These are phyloP conservation scores for Amylostereum areolatum DNA, from an alignment of 1,284 basidiomycete genomes.

Conservation along the genomic window DNA sequence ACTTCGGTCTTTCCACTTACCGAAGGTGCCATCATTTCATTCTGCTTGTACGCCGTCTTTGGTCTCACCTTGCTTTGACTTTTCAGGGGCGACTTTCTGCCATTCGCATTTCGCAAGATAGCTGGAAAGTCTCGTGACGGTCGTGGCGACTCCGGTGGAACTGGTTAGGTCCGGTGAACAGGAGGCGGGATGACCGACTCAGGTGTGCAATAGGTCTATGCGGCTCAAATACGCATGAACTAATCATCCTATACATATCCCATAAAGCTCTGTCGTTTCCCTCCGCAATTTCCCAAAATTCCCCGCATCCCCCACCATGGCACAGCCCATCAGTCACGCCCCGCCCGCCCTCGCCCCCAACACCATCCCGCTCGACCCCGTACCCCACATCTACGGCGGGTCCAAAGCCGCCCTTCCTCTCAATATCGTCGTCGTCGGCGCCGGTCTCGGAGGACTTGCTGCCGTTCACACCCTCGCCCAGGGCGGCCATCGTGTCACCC, in stretches of 20 bases:
- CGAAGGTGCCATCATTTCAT: no score
- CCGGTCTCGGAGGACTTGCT: conserved; percentile 42
- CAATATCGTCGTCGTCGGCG: conserved; percentile 40
- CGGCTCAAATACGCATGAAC: background rate
- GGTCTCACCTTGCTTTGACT: no score
- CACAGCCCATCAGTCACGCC: background rate
- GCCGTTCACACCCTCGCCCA: conserved; percentile 37
- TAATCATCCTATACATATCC: background rate
- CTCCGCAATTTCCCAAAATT: background rate
- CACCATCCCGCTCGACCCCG: conserved; percentile 9
- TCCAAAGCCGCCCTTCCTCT: conserved; percentile 28
- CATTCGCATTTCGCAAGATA: background rate
- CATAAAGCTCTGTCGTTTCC: background rate
- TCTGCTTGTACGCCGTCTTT: no score
- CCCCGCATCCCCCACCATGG: background rate
- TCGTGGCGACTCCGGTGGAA: no score
- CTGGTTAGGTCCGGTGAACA: background rate
- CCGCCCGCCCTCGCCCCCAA: background rate
- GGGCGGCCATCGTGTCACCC: conserved; percentile 39
- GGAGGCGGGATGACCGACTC: background rate
- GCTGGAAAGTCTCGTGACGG: no score
- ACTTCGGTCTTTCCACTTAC: no score
- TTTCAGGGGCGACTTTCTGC: no score
- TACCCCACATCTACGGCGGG: conserved; percentile 18
- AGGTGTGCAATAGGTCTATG: background rate